A percentile compares a stretch with the other conserved stretches of the same genome.
These are phyloP conservation scores for Pinus taeda DNA, from an alignment of 75 land plant genomes.

Conservation along the genomic window DNA sequence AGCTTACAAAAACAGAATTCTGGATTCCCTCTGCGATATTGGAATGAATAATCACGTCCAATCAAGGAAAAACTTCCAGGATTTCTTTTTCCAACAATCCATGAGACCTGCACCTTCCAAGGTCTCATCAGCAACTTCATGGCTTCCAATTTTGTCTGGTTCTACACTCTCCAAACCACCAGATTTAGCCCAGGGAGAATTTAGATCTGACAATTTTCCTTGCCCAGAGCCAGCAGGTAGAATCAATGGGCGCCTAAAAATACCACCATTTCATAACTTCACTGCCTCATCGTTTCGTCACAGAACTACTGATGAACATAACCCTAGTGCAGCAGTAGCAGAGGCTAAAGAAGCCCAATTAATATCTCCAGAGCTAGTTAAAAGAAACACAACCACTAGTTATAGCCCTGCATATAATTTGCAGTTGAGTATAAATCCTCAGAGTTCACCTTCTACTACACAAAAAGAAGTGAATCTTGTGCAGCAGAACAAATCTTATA, in stretches of 20 bases:
- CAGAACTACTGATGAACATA: not conserved
- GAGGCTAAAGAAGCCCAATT: not conserved
- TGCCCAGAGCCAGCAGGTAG: not conserved
- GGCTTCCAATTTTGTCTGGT: not conserved
- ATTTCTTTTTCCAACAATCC: not conserved
- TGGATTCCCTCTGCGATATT: not conserved
- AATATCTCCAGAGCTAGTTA: not conserved
- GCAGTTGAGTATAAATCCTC: not conserved
- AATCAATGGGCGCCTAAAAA: not conserved
- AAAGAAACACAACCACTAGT: not conserved
- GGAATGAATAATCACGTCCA: not conserved
- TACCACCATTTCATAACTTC: not conserved
- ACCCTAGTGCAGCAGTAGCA: not conserved
- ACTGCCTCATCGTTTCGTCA: not conserved
- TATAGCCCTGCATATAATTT: not conserved
- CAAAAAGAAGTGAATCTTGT: not conserved
- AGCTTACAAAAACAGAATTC: not conserved
- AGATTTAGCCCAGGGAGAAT: not conserved
- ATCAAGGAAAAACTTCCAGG: not conserved
- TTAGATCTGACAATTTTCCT: no score
- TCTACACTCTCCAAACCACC: not conserved
- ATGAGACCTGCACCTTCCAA: not conserved
- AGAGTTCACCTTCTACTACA: not conserved
- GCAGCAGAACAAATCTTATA: not conserved
- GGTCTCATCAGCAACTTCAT: not conserved